Percentiles rank a stretch among this genome's conserved stretches.
These are phyloP conservation scores for Tirmania nivea DNA, from an alignment of 495 filamentous ascomycete species.

Conservation along the genomic window DNA sequence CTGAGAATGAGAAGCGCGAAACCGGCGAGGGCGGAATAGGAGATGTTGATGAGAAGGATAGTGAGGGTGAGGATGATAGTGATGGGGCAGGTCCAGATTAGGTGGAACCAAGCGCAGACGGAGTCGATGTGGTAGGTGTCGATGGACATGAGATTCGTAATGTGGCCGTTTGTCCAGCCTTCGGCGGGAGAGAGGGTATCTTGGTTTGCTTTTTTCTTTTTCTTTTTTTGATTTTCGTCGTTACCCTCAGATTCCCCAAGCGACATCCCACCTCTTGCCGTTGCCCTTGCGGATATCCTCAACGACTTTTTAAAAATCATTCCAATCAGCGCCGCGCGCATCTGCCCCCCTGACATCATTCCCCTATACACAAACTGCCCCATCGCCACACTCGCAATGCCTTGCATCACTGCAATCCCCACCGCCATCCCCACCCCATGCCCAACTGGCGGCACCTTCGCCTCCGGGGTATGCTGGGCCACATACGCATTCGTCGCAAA, in stretches of 20 bases:
- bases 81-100: conserved; percentile 70
- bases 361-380: conserved; percentile 70
- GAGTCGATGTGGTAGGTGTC: conserved; percentile 81
- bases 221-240: conserved; percentile 22
- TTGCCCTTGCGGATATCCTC: conserved; percentile 57
- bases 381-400: conserved; percentile 44
- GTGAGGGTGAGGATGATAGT: conserved; percentile 54
- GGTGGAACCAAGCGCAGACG: conserved; percentile 67
- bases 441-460: conserved; percentile 37
- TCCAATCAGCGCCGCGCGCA: conserved; percentile 49
- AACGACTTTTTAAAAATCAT: conserved; percentile 65
- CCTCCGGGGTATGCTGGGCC: conserved; percentile 26
- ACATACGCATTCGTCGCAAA: conserved; percentile 62
- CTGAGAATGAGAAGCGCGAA: conserved; percentile 62
- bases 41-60: conserved; percentile 62
- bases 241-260: conserved; percentile 21
- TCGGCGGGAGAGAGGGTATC: conserved; percentile 30
- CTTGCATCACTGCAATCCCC: conserved; percentile 56
- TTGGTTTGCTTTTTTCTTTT: conserved; percentile 18
- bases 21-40: conserved; percentile 70
- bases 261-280: conserved; percentile 37
- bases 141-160: conserved; percentile 80
- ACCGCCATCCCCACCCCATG: conserved; percentile 51
- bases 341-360: conserved; percentile 59
- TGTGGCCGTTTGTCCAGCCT: conserved; percentile 78